Evolutionary conservation across 2,329 filamentous ascomycete species (phyloP).

Genomic region (Phaeosphaeria sp.): DNA sequence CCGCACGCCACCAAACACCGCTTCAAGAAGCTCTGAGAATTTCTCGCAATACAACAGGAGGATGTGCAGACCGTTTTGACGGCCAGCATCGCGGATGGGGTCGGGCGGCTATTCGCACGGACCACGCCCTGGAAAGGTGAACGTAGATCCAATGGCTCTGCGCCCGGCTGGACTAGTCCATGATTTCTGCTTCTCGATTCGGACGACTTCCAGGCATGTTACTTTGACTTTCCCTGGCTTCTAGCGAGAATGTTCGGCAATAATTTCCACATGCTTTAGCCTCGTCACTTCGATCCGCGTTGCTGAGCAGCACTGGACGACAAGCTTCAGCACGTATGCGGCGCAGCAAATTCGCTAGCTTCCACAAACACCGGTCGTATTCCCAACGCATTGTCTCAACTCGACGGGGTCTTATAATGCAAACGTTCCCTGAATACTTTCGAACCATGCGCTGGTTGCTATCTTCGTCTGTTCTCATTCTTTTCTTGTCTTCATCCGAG

Average conservation of each 20-base stretch:
- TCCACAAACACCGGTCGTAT: slow-evolving; percentile 2
- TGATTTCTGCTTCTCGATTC: slow-evolving; percentile 13
- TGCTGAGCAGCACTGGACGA: slow-evolving; percentile 17
- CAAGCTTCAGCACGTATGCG: slow-evolving; percentile 17
- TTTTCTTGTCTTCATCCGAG: slow-evolving; percentile 12
- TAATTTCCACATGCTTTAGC: slow-evolving; percentile 19
- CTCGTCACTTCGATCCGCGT: slow-evolving; percentile 1
- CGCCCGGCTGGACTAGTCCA: slow-evolving; percentile 13
- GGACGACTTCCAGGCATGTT: slow-evolving; percentile 9
- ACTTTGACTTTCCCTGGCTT: background rate
- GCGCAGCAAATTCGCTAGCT: slow-evolving; percentile 17
- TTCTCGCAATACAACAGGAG: background rate
- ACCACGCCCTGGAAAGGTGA: slow-evolving; percentile 9
- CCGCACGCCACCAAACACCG: background rate
- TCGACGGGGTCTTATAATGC: slow-evolving; percentile 15
- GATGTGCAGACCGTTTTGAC: slow-evolving; percentile 12
- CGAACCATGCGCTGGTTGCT: slow-evolving; percentile 23
- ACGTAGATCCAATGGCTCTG: slow-evolving; percentile 19
- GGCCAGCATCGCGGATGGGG: slow-evolving; percentile 12
- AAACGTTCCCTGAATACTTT: slow-evolving; percentile 5
- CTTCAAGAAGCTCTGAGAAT: background rate
- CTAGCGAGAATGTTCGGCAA: slow-evolving; percentile 3
- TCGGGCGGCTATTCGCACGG: slow-evolving; percentile 19
- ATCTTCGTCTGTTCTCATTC: slow-evolving; percentile 18
- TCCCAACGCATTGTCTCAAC: background rate